A percentile compares a stretch with the other conserved stretches of the same genome.
phyloP scores from a whole-genome alignment of 345 rosid species.

The Acer campestre region DNA sequence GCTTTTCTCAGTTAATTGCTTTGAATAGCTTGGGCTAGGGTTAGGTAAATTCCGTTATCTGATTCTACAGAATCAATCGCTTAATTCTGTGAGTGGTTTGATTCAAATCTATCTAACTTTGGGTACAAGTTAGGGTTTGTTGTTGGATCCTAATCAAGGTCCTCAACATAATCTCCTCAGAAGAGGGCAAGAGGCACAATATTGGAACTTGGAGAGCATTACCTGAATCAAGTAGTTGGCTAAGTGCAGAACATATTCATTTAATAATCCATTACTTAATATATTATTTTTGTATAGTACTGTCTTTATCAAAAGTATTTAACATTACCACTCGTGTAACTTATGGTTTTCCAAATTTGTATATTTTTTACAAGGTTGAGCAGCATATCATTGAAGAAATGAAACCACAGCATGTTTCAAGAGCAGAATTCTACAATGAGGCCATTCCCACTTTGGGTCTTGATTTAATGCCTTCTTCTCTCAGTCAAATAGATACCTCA shows the following conservation, averaged over 20 bases:
- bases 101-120: no score
- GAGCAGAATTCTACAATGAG: slow-evolving; percentile 32
- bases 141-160: no score
- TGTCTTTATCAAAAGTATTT: background rate
- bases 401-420: slow-evolving; percentile 23
- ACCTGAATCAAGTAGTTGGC: slow-evolving; percentile 1
- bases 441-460: slow-evolving; percentile 21
- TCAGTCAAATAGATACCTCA: slow-evolving; percentile 77
- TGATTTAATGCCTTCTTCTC: slow-evolving; percentile 74
- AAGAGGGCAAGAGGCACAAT: background rate
- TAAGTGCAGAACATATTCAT: background rate
- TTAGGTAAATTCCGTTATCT: no score
- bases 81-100: no score
- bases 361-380: slow-evolving; percentile 21
- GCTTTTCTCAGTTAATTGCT: no score
- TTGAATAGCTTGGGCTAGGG: no score
- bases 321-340: background rate
- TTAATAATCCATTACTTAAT: background rate
- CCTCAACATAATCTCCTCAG: background rate
- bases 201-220: background rate
- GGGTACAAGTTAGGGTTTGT: no score
- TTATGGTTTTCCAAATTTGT: slow-evolving; percentile 3
- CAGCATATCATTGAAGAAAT: slow-evolving; percentile 23
- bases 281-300: slow-evolving; percentile 2
- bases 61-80: no score